Evolutionary conservation across 2,329 filamentous ascomycete species (phyloP), one percentile per base, ranked within the genome.

Genomic region (Anisogramma anomala): DNA sequence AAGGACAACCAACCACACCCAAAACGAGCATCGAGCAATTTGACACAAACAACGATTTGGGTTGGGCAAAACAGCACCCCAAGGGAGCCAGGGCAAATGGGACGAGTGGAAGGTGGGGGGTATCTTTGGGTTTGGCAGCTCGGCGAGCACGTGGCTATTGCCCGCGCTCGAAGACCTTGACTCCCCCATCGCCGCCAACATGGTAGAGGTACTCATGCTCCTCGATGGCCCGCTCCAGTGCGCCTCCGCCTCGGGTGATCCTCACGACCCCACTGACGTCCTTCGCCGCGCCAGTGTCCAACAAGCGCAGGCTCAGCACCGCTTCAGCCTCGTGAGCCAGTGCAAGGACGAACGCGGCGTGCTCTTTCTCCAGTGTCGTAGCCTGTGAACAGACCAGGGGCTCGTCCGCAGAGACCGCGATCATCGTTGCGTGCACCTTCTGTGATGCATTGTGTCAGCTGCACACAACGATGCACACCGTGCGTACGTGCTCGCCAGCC

Each of bases 251-350:
- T 33, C 70, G 68, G 14, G 82, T 88, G 36, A 91, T 69, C 50
- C 87, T 73, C 48, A 95, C 55, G 32, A 94, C 86, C 3, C 89
- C 89, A 61, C 84, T 94, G 23, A 96, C 84, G 61, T 95, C 89
- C 56, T 74, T 80, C 48, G 89, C 88, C n/a, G 79, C 79, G 1
- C 89, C 89, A 0, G 87, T 94, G 55, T 94, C 87, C 46, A 96
- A 60, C 54, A 80, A 71, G 39, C 88, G 69, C 43, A 91, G 64
- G 47, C 83, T 76, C 52, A 94, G 62, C 3, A 89, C 71, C 48
- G 73, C 67, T n/a, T 74, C 64, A 7, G 87, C 84, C 52, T 77
- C 71, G 57, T 95, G 86, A n/a, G 82, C 83, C 48, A 82, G 62
- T 5, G 73, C 74, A 26, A 87, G 66, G 15, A 82, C 62, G 45